Base-by-base conservation (phyloP, 768 basidiomycete genomes). In the Agrocybe pediades region DNA sequence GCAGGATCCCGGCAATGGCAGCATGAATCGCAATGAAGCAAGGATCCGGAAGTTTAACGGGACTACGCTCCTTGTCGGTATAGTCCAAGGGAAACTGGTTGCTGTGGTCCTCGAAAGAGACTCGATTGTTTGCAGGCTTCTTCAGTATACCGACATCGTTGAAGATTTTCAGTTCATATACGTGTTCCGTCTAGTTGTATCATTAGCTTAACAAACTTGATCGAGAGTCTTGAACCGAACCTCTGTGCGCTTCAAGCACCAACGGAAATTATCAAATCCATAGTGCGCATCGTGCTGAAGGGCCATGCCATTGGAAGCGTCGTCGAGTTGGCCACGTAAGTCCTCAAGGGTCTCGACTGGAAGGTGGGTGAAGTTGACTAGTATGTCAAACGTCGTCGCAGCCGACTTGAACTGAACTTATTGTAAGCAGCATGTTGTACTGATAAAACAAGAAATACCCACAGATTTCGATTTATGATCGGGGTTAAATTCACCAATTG, bases 101-200 rank as follows among this genome's bases (percentile, higher is more conserved):
- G 54, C 57, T 59, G 36, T 49, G 57, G 49, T 62, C 58, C 26
- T 11, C 16, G 44, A 61, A 61, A 33, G 54, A 33, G 36, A 63
- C 19, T 19, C 9, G 54, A 29, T 56, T 42, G 45, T 58, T 33
- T 2, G 24, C n/a, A 48, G 59, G 52, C 26, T 6, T 9, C n/a
- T 16, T 21, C 19, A 52, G 11, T 19, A 50, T 41, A 24, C 46
- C 48, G 11, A 1, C 1, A 2, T 36, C 6, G n/a, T 49, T 9
- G 46, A 52, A 57, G 20, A 54, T 11, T 39, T 52, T 56, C 20
- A 55, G 3, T 8, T 20, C 26, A 17, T 62, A 59, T 17, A 41
- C 54, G 29, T 59, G 2, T 9, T 53, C 27, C 16, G 8, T 54
- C 58, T 56, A 40, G 17, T 41, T 53, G 16, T 7, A n/a, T 45